Base-by-base conservation (phyloP, 257 asterid genomes). In the Capsicum pubescens region DNA sequence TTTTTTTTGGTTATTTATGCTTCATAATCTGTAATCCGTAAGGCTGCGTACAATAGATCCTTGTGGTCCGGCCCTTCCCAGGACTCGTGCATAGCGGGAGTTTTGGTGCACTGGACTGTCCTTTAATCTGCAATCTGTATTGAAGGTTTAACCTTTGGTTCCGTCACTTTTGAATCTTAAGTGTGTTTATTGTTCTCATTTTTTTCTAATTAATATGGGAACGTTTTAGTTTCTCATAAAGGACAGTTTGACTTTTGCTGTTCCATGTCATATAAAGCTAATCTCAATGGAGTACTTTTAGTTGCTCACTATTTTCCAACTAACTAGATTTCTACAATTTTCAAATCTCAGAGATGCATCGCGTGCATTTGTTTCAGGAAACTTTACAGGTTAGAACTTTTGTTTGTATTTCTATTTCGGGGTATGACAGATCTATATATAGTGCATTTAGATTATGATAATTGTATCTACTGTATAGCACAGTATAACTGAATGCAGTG, bases 331-430 rank as follows among this genome's bases (percentile, higher is more conserved):
- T 52, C 14, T 66, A 64, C 9, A 10, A 32, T 82, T 67, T 68
- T 55, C 58, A 7, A 32, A 59, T 55, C 83, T 74, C 84, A 95
- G 98, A 90, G 99, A 96, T 90, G 99, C 99, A 82, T 94, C 99
- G 14, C 97, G 98, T 60, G 97, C 99, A 83, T 96, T 94, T 84
- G 95, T 93, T 83, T 94, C 99, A 6, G 98, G 99, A 88, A 94
- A 94, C 80, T 96, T 96, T 89, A 88, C 97, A 82, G 99, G 99
- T 94, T 90, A 64, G 13, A 32, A 19, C 50, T 80, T 66, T 21
- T 80, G 15, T 81, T 80, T 32, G 19, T 35, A 66, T 72, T 72
- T 67, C 44, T 54, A 35, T 69, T 61, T 44, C 58, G 36, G 36
- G 70, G 66, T 26, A 50, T 80, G 35, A 21, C 14, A 13, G 21